A percentile compares a stretch with the other conserved stretches of the same genome.
Evolutionary conservation across 2,329 filamentous ascomycete genomes (phyloP).

Genomic region (Colletotrichum lupini): DNA sequence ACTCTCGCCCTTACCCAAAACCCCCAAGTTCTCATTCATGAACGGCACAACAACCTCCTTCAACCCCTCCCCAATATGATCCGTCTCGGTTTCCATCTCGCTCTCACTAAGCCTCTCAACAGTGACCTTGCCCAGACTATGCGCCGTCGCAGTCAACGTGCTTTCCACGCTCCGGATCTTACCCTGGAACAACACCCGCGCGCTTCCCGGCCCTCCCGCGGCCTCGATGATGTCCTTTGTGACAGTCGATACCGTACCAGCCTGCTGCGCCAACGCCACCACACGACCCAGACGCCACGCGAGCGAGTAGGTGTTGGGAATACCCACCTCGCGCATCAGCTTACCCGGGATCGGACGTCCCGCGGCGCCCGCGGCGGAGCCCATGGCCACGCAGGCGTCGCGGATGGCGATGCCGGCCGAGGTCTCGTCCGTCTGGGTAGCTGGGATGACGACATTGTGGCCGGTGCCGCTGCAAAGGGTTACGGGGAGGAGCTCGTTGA

Average conservation of each 20-base stretch:
- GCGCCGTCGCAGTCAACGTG: constrained; percentile 56
- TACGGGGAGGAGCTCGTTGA: constrained; percentile 42
- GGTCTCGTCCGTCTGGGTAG: constrained; percentile 36
- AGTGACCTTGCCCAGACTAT: constrained; percentile 52
- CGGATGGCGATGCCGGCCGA: constrained; percentile 39
- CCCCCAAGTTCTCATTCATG: constrained; percentile 38
- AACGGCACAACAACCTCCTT: constrained; percentile 35
- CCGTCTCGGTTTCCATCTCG: constrained; percentile 45
- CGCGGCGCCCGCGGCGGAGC: constrained; percentile 47
- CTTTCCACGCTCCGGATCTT: constrained; percentile 46
- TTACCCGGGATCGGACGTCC: constrained; percentile 44
- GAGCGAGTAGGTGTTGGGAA: constrained; percentile 50
- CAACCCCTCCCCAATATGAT: constrained; percentile 42
- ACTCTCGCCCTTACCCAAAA: constrained; percentile 32
- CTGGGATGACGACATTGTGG: constrained; percentile 37
- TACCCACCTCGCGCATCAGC: constrained; percentile 46
- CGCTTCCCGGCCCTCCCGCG: constrained; percentile 46
- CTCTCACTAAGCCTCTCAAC: constrained; percentile 51
- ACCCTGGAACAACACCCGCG: constrained; percentile 41
- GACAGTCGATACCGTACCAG: constrained; percentile 55
- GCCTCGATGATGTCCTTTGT: constrained; percentile 49
- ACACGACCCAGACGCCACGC: constrained; percentile 61
- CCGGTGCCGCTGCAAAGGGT: constrained; percentile 40
- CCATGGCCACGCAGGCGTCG: constrained; percentile 43
- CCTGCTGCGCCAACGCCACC: constrained; percentile 55